A percentile compares a stretch with the other conserved stretches of the same genome.
phyloP scores from a whole-genome alignment of 1,284 basidiomycete species.

The Prillingera fragicola region DNA sequence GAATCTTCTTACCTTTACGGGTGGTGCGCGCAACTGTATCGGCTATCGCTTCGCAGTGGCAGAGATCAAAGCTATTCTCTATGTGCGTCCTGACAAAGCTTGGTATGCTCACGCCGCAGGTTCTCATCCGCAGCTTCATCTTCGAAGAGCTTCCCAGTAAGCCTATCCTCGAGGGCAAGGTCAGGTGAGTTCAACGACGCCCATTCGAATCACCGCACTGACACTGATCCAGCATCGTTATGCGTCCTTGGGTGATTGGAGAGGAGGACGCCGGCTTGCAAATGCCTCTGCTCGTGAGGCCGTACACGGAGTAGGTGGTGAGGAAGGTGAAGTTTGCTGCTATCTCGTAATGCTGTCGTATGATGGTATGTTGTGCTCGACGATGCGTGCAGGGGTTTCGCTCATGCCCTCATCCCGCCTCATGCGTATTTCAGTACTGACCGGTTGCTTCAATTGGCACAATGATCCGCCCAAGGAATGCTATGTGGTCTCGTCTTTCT shows the following conservation, averaged over 20 bases:
- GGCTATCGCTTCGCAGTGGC: slow-evolving; percentile 65
- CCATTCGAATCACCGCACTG: background rate
- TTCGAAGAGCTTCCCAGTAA: slow-evolving; percentile 52
- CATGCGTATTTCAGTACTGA: too few relatives aligned
- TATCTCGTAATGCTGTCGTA: too few relatives aligned
- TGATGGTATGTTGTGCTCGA: too few relatives aligned
- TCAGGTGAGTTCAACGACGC: background rate
- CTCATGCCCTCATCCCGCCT: too few relatives aligned
- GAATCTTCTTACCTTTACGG: slow-evolving; percentile 61
- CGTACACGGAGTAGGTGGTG: background rate
- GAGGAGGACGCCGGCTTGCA: slow-evolving; percentile 44
- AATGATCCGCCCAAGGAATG: too few relatives aligned
- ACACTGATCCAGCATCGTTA: slow-evolving; percentile 37
- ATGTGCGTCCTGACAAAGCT: slow-evolving; percentile 42
- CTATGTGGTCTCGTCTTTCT: too few relatives aligned
- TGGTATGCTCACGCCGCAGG: too few relatives aligned
- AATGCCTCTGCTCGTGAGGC: slow-evolving; percentile 44
- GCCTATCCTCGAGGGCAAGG: slow-evolving; percentile 31
- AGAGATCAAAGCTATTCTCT: slow-evolving; percentile 61
- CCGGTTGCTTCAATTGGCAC: too few relatives aligned
- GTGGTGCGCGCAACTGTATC: slow-evolving; percentile 59
- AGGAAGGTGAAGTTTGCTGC: background rate
- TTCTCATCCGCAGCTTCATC: slow-evolving; percentile 56
- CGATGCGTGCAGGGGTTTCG: too few relatives aligned
- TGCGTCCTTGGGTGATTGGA: slow-evolving; percentile 39